Percentiles rank a stretch among this genome's conserved stretches.
Evolutionary conservation across 2,329 filamentous ascomycete genomes (phyloP).

Genomic region (Blastomyces gilchristii): DNA sequence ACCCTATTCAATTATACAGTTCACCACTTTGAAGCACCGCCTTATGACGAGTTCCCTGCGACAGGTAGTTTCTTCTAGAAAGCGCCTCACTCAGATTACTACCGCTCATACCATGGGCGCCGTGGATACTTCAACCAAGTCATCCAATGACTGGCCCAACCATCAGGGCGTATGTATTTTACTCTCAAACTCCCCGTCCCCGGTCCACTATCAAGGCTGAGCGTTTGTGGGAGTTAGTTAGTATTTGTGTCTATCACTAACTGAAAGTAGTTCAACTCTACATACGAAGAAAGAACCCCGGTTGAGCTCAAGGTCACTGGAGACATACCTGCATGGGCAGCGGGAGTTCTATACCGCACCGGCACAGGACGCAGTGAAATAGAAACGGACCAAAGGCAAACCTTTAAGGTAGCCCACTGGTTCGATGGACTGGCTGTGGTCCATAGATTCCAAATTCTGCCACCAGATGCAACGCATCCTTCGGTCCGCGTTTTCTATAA

Average conservation of each 20-base stretch:
- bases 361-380: conserved; percentile 59
- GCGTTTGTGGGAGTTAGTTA: conserved; percentile 7
- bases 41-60: neutral
- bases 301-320: conserved; percentile 55
- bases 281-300: conserved; percentile 56
- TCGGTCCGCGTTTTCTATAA: conserved; percentile 53
- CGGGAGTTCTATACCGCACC: conserved; percentile 63
- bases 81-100: neutral
- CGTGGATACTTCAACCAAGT: conserved; percentile 7
- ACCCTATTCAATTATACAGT: neutral
- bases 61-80: neutral
- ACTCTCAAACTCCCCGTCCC: neutral
- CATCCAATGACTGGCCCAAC: conserved; percentile 43
- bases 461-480: conserved; percentile 26
- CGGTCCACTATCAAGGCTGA: neutral
- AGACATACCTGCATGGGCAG: conserved; percentile 58
- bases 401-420: conserved; percentile 60
- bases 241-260: conserved; percentile 3
- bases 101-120: conserved; percentile 1
- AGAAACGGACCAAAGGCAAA: conserved; percentile 48
- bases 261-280: conserved; percentile 51
- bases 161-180: conserved; percentile 38
- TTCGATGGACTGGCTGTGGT: conserved; percentile 66
- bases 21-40: neutral
- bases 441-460: conserved; percentile 61